phyloP scores from a whole-genome alignment of 345 rosid genomes.

The Hibiscus trionum region DNA sequence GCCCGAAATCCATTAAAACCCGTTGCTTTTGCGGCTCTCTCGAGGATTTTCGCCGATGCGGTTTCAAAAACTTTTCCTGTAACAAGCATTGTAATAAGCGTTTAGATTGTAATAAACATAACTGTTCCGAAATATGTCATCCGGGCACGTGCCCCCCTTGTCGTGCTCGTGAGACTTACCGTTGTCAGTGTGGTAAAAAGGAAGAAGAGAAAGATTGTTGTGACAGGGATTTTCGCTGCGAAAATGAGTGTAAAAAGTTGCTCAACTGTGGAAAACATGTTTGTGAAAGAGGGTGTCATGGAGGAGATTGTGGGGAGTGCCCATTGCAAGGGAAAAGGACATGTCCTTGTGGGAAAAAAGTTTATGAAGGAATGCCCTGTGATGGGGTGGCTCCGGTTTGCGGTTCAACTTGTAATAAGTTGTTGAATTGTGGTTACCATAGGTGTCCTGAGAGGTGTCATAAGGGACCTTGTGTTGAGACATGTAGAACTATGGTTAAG shows the following conservation, averaged over 20 bases:
- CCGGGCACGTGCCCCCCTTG: constrained; percentile 71
- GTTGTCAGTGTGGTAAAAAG: constrained; percentile 52
- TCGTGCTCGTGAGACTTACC: constrained; percentile 41
- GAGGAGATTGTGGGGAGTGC: constrained; percentile 67
- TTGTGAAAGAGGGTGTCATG: constrained; percentile 74
- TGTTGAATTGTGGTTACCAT: constrained; percentile 63
- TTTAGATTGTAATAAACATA: constrained; percentile 54
- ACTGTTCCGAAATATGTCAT: constrained; percentile 58
- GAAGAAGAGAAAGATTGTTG: constrained; percentile 69
- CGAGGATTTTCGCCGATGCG: constrained; percentile 69
- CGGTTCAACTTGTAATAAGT: constrained; percentile 79
- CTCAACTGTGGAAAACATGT: constrained; percentile 67
- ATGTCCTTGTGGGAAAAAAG: constrained; percentile 84
- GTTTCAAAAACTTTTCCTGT: constrained; percentile 59
- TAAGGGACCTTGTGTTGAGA: constrained; percentile 68
- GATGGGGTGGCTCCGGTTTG: constrained; percentile 63
- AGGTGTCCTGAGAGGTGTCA: constrained; percentile 88
- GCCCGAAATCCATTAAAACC: constrained; percentile 59
- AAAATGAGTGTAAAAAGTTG: constrained; percentile 47
- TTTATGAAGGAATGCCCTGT: constrained; percentile 68
- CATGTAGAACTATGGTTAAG: constrained; percentile 66
- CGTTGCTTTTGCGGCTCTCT: constrained; percentile 58
- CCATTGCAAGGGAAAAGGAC: constrained; percentile 75
- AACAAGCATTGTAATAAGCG: constrained; percentile 32
- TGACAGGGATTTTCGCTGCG: constrained; percentile 61